These are phyloP conservation scores for Lachnellula suecica DNA, from an alignment of 2,329 filamentous ascomycete genomes.

Conservation along the genomic window DNA sequence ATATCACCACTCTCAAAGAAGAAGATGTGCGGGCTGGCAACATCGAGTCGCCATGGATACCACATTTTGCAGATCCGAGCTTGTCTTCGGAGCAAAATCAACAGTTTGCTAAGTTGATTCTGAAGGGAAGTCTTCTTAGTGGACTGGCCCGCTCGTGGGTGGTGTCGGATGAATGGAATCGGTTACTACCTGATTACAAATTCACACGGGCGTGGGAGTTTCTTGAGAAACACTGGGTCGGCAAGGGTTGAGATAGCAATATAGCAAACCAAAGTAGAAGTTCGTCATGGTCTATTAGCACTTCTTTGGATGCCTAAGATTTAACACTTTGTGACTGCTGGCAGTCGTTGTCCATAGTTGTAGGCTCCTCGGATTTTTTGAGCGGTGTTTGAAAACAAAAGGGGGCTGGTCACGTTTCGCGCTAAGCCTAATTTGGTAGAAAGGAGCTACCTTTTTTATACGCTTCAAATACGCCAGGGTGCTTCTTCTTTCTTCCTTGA, in stretches of 20 bases:
- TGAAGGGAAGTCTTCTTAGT: slow-evolving; percentile 37
- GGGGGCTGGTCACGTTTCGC: too few species aligned
- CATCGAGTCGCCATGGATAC: slow-evolving; percentile 32
- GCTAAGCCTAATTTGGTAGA: too few species aligned
- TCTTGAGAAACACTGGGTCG: slow-evolving; percentile 37
- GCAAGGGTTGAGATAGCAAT: slow-evolving; percentile 22
- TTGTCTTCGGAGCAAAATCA: slow-evolving; percentile 30
- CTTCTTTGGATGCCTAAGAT: too few species aligned
- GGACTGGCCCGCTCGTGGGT: slow-evolving; percentile 30
- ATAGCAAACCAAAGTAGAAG: too few species aligned
- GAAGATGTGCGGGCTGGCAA: slow-evolving; percentile 15
- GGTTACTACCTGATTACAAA: slow-evolving; percentile 35
- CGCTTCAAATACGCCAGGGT: too few species aligned
- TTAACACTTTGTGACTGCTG: too few species aligned
- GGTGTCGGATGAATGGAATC: slow-evolving; percentile 37
- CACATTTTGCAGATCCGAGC: slow-evolving; percentile 30
- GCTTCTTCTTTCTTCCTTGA: too few species aligned
- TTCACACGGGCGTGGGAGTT: slow-evolving; percentile 32
- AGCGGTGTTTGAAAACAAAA: too few species aligned
- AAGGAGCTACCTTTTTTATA: too few species aligned
- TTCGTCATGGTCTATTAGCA: too few species aligned
- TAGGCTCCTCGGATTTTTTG: too few species aligned
- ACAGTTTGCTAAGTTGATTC: slow-evolving; percentile 28
- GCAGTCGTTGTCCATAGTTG: too few species aligned
- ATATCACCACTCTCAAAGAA: slow-evolving; percentile 13